These are phyloP conservation scores for Penicillium sp. DNA, from an alignment of 2,329 filamentous ascomycete genomes.

Conservation along the genomic window DNA sequence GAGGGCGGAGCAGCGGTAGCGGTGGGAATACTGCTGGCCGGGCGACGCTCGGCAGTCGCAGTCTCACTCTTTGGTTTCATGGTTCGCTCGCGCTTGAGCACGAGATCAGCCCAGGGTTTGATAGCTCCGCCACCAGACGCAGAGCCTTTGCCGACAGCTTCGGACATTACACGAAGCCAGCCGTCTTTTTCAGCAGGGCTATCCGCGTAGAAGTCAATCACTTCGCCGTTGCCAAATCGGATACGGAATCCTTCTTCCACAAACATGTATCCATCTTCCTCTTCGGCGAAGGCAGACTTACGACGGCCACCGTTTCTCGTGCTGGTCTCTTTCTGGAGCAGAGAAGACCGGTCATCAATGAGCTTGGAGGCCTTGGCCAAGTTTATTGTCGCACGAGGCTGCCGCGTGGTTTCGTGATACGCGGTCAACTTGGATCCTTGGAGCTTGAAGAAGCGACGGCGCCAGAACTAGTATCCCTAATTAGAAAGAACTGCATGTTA, in stretches of 20 bases:
- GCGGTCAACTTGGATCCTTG: slow-evolving; percentile 88
- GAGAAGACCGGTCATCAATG: slow-evolving; percentile 83
- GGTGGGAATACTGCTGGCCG: slow-evolving; percentile 19
- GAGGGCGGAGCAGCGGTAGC: slow-evolving; percentile 22
- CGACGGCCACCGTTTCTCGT: slow-evolving; percentile 77
- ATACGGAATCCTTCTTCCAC: slow-evolving; percentile 99
- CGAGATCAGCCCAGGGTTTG: slow-evolving; percentile 65
- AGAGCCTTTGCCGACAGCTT: slow-evolving; percentile 63
- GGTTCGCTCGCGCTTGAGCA: slow-evolving; percentile 53
- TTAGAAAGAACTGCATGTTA: neutral
- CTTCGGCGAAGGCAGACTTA: slow-evolving; percentile 93
- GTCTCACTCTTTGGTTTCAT: slow-evolving; percentile 35
- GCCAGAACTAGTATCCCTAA: slow-evolving; percentile 74
- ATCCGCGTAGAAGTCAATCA: slow-evolving; percentile 98
- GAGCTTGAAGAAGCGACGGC: slow-evolving; percentile 94
- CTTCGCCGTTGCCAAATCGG: slow-evolving; percentile 95
- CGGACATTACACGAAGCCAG: slow-evolving; percentile 88
- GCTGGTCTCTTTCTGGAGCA: slow-evolving; percentile 80
- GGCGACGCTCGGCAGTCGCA: slow-evolving; percentile 28
- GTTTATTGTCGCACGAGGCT: slow-evolving; percentile 96
- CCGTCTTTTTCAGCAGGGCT: slow-evolving; percentile 82
- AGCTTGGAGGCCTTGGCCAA: slow-evolving; percentile 88
- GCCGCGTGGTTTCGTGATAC: slow-evolving; percentile 91
- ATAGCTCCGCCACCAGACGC: slow-evolving; percentile 44
- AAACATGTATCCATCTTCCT: slow-evolving; percentile 99